Evolutionary conservation across 495 filamentous ascomycete genomes (phyloP).

Genomic region (Bathelium albidoporum): DNA sequence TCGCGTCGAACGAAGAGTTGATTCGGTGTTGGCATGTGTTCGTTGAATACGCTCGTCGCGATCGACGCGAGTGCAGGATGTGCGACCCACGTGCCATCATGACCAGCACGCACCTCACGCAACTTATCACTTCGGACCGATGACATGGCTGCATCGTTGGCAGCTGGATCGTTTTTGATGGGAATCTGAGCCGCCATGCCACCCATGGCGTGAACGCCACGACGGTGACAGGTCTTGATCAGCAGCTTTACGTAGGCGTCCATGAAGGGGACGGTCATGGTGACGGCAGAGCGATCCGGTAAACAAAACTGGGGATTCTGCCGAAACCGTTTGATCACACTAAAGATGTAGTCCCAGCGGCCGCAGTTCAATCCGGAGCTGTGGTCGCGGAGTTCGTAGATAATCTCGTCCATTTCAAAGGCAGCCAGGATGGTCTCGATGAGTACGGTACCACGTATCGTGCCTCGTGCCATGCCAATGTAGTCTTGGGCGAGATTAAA

Average conservation of each 20-base stretch:
- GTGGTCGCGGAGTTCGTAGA: constrained; percentile 97
- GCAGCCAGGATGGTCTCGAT: constrained; percentile 98
- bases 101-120: constrained; percentile 86
- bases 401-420: constrained; percentile 99
- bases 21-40: constrained; percentile 98
- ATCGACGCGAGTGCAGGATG: constrained; percentile 88
- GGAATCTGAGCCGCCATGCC: constrained; percentile 99
- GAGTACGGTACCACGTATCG: constrained; percentile 88
- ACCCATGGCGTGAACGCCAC: constrained; percentile 97
- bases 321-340: constrained; percentile 98
- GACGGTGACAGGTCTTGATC: constrained; percentile 93
- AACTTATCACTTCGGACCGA: constrained; percentile 91
- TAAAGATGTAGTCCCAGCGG: constrained; percentile 99
- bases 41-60: constrained; percentile 92
- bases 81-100: constrained; percentile 96
- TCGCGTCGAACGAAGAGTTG: constrained; percentile 86
- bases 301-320: constrained; percentile 87
- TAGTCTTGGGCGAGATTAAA: constrained; percentile 96
- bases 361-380: constrained; percentile 95
- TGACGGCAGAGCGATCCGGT: constrained; percentile 81
- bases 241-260: constrained; percentile 92
- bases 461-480: constrained; percentile 78
- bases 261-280: constrained; percentile 99
- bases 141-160: constrained; percentile 92
- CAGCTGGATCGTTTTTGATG: constrained; percentile 83